phyloP scores from a whole-genome alignment of 2,329 filamentous ascomycete genomes.

The Ceratocystis destructans region DNA sequence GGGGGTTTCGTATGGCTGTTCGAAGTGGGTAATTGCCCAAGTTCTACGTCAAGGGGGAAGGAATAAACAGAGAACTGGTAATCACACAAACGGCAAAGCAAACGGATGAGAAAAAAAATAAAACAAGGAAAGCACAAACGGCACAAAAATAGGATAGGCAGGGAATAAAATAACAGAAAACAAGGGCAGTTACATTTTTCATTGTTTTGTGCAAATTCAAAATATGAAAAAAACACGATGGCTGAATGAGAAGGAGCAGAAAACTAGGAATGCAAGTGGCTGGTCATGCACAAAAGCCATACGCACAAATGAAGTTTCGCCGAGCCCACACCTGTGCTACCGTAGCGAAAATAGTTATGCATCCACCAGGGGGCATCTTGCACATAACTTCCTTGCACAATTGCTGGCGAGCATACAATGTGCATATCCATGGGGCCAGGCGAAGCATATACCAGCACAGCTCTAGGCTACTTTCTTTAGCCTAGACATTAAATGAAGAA shows the following conservation, averaged over 20 bases:
- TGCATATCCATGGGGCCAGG: background rate
- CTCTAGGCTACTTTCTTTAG: background rate
- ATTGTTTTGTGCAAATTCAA: conserved; percentile 7
- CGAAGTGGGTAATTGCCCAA: background rate
- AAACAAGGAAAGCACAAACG: conserved; percentile 7
- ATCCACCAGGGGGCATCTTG: background rate
- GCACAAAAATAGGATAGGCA: conserved; percentile 2
- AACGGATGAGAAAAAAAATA: background rate
- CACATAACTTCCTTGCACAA: background rate
- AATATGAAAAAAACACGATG: background rate
- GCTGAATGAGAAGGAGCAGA: background rate
- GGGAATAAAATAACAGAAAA: background rate
- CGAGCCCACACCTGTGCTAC: background rate
- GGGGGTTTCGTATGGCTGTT: background rate
- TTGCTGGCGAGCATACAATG: background rate
- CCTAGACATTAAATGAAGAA: background rate
- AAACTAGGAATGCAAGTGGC: conserved; percentile 14
- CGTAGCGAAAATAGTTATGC: background rate
- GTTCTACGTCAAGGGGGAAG: background rate
- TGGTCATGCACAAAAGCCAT: conserved; percentile 11
- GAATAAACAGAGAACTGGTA: background rate
- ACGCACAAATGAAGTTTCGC: background rate
- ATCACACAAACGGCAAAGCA: background rate
- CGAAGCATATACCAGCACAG: background rate
- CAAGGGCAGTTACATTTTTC: background rate